These are phyloP conservation scores for Irineochytrium annulatum DNA, from an alignment of 192 early-diverging fungal genomes.

Conservation along the genomic window DNA sequence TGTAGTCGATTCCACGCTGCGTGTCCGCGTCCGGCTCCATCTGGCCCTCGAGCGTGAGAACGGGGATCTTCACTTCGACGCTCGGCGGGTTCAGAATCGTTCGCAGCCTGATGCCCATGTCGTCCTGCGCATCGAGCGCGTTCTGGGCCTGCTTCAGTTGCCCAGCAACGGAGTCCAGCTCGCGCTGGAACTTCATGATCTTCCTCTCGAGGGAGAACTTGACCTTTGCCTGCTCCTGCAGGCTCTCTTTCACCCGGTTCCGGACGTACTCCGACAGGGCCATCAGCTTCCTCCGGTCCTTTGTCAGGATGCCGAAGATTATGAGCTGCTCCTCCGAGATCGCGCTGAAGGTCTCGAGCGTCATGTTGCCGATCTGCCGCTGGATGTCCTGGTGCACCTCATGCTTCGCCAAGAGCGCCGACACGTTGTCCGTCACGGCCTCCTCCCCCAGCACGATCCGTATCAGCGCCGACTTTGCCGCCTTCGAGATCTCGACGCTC, in stretches of 20 bases:
- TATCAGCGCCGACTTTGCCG: conserved; percentile 31
- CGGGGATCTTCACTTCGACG: conserved; percentile 30
- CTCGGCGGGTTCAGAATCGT: conserved; percentile 41
- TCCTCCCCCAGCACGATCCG: conserved; percentile 41
- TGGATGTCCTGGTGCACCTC: conserved; percentile 39
- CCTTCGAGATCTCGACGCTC: conserved; percentile 29
- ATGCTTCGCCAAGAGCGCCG: conserved; percentile 39
- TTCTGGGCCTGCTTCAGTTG: conserved; percentile 31
- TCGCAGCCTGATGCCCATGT: conserved; percentile 39
- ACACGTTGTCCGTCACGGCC: conserved; percentile 28
- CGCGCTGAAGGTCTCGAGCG: conserved; percentile 39
- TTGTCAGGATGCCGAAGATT: conserved; percentile 25
- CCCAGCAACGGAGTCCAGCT: conserved; percentile 20
- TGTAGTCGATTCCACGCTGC: conserved; percentile 2
- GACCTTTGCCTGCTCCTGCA: conserved; percentile 47
- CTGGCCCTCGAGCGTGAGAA: conserved; percentile 31
- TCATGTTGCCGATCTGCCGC: conserved; percentile 28
- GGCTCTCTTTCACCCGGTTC: conserved; percentile 47
- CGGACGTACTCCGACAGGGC: conserved; percentile 48
- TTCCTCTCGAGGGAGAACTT: conserved; percentile 50
- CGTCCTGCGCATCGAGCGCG: conserved; percentile 43
- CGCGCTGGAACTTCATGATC: conserved; percentile 41
- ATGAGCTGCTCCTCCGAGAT: conserved; percentile 37
- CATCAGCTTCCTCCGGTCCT: conserved; percentile 45
- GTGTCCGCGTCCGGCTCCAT: background rate